Conservation (phyloP, 805 yeast species). For the Clavispora vitiphila region DNA sequence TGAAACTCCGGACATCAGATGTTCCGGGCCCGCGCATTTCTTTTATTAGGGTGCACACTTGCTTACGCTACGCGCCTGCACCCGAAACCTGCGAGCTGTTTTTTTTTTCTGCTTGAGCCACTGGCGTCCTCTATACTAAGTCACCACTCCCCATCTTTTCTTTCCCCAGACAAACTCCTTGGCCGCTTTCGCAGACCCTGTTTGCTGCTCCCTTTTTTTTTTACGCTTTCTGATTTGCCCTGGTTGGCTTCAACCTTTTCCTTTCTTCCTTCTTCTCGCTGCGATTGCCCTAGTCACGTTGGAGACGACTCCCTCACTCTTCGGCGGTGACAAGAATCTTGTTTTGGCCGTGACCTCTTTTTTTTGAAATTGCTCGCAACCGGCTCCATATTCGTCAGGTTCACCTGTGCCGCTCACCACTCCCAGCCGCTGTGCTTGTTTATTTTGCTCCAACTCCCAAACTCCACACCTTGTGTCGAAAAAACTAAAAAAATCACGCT, state of each 20-base stretch:
- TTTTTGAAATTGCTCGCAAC: too few relatives aligned
- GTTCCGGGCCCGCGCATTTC: background rate
- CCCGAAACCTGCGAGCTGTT: background rate
- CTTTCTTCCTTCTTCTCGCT: background rate
- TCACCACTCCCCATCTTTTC: background rate
- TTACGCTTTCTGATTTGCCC: background rate
- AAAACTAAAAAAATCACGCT: too few relatives aligned
- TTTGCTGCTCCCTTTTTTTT: background rate
- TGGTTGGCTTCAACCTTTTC: background rate
- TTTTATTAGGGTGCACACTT: background rate
- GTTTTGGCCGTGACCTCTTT: too few relatives aligned
- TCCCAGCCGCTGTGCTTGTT: too few relatives aligned
- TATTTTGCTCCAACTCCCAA: too few relatives aligned
- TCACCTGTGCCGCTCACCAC: too few relatives aligned
- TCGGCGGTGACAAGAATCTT: too few relatives aligned
- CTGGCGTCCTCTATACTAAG: background rate
- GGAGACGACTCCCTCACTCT: background rate
- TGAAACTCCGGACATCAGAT: background rate
- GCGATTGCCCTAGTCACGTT: background rate
- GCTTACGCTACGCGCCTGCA: background rate
- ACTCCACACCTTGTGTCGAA: too few relatives aligned
- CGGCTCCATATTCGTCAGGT: too few relatives aligned
- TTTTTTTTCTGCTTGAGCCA: background rate
- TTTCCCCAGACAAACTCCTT: background rate
- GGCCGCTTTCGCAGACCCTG: background rate